Percentiles rank a stretch among this genome's conserved stretches.
These are phyloP conservation scores for Stachybotrys chlorohalonatus DNA, from an alignment of 2,329 filamentous ascomycete genomes.

Conservation along the genomic window DNA sequence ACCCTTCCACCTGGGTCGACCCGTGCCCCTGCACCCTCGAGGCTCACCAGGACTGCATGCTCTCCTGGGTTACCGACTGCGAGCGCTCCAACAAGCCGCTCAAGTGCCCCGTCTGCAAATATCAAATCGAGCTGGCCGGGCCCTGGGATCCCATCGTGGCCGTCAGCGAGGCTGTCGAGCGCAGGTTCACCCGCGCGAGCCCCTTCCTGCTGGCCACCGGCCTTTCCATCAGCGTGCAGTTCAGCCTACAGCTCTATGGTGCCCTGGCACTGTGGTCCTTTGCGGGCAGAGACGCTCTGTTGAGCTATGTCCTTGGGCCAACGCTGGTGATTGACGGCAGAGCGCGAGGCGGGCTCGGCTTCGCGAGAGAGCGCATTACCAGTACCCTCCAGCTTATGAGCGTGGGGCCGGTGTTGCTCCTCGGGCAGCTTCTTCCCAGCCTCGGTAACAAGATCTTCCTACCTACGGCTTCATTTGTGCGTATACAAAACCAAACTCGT, in stretches of 20 bases:
- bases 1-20: constrained; percentile 61
- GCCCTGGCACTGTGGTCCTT: constrained; percentile 40
- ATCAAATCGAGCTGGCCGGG: constrained; percentile 65
- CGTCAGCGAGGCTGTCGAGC: constrained; percentile 49
- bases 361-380: constrained; percentile 19
- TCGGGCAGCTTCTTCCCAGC: constrained; percentile 33
- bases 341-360: constrained; percentile 9
- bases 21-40: constrained; percentile 87
- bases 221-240: constrained; percentile 36
- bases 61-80: constrained; percentile 89
- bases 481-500: not conserved
- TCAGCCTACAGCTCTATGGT: constrained; percentile 46
- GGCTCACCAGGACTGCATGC: constrained; percentile 80
- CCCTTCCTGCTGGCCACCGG: constrained; percentile 59
- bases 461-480: constrained; percentile 30
- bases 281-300: constrained; percentile 36
- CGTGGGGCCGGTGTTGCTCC: constrained; percentile 35
- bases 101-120: constrained; percentile 83
- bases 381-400: constrained; percentile 30
- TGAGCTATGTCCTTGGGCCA: constrained; percentile 30
- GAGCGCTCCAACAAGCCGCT: constrained; percentile 61
- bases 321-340: constrained; percentile 18
- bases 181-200: constrained; percentile 41
- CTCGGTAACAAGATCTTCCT: constrained; percentile 32
- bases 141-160: constrained; percentile 66